Evolutionary conservation across 2,329 filamentous ascomycete species (phyloP).

Genomic region (Tolypocladium sp.): DNA sequence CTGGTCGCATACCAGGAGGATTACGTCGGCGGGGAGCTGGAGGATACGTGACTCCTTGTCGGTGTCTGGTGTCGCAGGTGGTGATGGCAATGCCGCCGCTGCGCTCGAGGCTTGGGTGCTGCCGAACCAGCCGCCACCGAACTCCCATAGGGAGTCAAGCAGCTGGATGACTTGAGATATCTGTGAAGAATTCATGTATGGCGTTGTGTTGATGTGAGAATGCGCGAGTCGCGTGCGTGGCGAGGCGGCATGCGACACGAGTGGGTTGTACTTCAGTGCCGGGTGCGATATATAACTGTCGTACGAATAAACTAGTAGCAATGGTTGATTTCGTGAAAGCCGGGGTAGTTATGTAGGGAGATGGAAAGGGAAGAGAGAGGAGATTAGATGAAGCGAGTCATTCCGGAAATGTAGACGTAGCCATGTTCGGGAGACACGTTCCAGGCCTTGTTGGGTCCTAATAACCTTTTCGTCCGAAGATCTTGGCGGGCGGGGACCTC

Average conservation of each 20-base stretch:
- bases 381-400: background rate
- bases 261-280: background rate
- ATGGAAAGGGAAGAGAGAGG: background rate
- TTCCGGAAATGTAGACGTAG: background rate
- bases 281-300: background rate
- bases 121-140: background rate
- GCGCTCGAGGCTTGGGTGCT: background rate
- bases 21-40: constrained; percentile 9
- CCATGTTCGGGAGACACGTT: background rate
- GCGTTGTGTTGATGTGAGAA: background rate
- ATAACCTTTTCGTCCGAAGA: background rate
- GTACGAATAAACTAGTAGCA: background rate
- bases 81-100: background rate
- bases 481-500: too few relatives aligned
- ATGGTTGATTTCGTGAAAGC: background rate
- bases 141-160: background rate
- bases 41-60: constrained; percentile 1
- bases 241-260: background rate
- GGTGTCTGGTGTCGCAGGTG: background rate
- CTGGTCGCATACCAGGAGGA: constrained; percentile 10
- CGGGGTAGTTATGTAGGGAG: background rate
- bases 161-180: background rate
- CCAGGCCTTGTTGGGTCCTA: background rate
- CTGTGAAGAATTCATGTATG: background rate
- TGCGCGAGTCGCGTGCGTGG: background rate